Evolutionary conservation across 345 rosid genomes (phyloP).

Genomic region (Erysimum cheiranthoides): DNA sequence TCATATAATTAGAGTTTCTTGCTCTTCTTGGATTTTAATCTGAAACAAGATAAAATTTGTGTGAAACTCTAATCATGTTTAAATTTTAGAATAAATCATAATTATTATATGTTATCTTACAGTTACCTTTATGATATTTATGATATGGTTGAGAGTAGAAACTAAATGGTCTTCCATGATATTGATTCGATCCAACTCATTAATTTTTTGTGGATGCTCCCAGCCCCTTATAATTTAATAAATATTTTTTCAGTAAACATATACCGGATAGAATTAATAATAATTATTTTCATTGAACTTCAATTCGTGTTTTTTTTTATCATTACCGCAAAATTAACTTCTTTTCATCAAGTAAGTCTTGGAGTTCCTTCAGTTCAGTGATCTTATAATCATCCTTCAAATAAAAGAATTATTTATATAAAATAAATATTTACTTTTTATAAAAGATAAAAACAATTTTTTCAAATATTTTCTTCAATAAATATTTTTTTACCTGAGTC

Average conservation of each 20-base stretch:
- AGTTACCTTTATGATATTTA: background rate
- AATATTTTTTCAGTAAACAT: background rate
- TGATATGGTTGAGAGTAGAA: background rate
- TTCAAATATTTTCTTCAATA: background rate
- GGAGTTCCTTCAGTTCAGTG: background rate
- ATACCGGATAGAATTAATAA: background rate
- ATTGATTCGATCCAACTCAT: conserved; percentile 11
- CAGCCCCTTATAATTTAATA: conserved; percentile 14
- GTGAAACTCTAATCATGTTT: background rate
- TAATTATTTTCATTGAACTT: background rate
- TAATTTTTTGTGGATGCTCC: background rate
- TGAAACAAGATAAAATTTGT: background rate
- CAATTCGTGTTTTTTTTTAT: background rate
- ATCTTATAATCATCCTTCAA: background rate
- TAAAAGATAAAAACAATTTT: background rate
- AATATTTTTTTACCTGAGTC: background rate
- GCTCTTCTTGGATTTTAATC: background rate
- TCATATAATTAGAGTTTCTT: background rate
- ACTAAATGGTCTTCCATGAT: conserved; percentile 21
- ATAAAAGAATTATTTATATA: background rate
- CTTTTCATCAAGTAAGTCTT: background rate
- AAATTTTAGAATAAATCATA: background rate
- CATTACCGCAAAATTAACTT: conserved; percentile 15
- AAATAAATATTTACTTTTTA: background rate
- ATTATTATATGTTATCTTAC: background rate